These are phyloP conservation scores for Trichoderma afroharzianum DNA, from an alignment of 2,329 filamentous ascomycete species.

Conservation along the genomic window DNA sequence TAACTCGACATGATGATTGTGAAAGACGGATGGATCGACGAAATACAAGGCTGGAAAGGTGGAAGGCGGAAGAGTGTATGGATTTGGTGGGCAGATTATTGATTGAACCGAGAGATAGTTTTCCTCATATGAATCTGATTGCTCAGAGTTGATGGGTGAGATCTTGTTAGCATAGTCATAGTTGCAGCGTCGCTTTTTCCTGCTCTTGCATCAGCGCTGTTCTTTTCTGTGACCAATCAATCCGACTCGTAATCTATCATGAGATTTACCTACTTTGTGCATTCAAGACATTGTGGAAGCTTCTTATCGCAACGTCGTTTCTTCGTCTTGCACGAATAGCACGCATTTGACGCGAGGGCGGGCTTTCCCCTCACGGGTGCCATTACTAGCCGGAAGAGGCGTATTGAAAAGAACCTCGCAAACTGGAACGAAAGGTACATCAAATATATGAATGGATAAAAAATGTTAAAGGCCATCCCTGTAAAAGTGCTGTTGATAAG, in stretches of 20 bases:
- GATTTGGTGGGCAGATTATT: not conserved
- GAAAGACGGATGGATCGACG: slow-evolving; percentile 2
- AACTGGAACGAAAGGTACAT: not conserved
- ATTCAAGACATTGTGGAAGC: not conserved
- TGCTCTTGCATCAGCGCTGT: not conserved
- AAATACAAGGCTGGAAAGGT: slow-evolving; percentile 1
- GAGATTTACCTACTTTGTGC: not conserved
- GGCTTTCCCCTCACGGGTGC: not conserved
- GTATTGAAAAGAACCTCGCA: not conserved
- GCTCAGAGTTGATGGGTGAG: not conserved
- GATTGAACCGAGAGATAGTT: not conserved
- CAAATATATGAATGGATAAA: not conserved
- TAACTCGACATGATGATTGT: not conserved
- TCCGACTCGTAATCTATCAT: accelerated
- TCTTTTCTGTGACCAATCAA: not conserved
- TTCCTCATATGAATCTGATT: not conserved
- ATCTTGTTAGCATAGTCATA: not conserved
- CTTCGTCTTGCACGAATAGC: not conserved
- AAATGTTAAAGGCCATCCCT: not conserved
- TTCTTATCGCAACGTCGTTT: slow-evolving; percentile 5
- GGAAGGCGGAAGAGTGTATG: not conserved
- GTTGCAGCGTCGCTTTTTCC: not conserved
- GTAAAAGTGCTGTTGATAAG: not conserved
- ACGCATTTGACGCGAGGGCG: not conserved
- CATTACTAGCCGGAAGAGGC: not conserved